Evolutionary conservation across 2,329 filamentous ascomycete species (phyloP), one percentile per base, ranked within the genome.

Genomic region (Aspergillus phoenicis): DNA sequence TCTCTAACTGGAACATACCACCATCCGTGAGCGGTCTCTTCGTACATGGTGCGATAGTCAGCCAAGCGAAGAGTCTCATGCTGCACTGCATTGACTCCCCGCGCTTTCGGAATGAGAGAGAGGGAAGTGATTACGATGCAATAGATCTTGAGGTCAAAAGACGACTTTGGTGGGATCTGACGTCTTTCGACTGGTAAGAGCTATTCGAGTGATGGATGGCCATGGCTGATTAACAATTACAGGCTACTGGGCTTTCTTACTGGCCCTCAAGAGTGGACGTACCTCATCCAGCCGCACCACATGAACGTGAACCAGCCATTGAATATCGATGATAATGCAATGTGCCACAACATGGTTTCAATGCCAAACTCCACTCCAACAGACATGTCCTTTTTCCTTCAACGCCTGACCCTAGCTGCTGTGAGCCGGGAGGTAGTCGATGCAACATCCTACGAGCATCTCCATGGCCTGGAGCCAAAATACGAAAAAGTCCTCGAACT

Each of bases 101-200:
- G 1, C 56, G 47, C 10, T 61, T 41, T 24, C 61, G 54, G 0
- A 59, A 68, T 10, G 65, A 65, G n/a, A 62, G 66, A 10, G 64
- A 60, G n/a, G 57, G 47, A 1, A 60, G 57, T n/a, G 53, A 48
- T 1, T 62, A 59, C 20, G 66, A 75, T 38, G 58, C 60, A 5
- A 58, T 72, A 5, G 69, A 75, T 6, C 26, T 74, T 20, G 79
- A 81, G 60, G 63, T 78, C 4, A 76, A 73, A 20, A 70, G 79
- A n/a, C 70, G 79, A 2, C 64, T 78, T 2, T 80, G 77, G 77
- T 81, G 79, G 79, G 75, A 80, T 54, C 60, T 80, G 13, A 70
- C 68, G 2, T 72, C 77, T 0, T 78, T 74, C n/a, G 79, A 81
- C 61, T 81, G 79, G 79, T 77, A 71, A 30, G 68, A 60, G 22